Percentiles rank a stretch among this genome's conserved stretches.
Conservation (phyloP, 2,329 filamentous ascomycete species). For the Incumbomyces delicatus region DNA sequence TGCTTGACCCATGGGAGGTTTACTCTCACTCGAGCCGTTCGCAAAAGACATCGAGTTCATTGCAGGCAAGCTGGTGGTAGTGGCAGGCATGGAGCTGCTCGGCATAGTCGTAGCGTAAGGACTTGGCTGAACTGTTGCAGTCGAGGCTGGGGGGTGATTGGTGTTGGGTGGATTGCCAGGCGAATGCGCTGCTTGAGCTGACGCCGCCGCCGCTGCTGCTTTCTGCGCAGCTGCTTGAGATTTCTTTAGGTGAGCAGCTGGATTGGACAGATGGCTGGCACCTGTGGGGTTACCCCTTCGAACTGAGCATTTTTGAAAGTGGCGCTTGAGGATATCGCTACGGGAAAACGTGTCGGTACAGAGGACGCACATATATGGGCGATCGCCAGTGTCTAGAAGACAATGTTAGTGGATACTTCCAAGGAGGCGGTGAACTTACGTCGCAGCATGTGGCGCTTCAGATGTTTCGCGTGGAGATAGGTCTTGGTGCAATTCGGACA, state of each 20-base stretch:
- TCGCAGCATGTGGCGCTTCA: conserved; percentile 90
- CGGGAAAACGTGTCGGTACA: conserved; percentile 97
- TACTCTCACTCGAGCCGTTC: conserved; percentile 17
- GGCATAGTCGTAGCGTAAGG: conserved; percentile 20
- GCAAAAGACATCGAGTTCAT: conserved; percentile 17
- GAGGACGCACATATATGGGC: conserved; percentile 94
- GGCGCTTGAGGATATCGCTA: conserved; percentile 95
- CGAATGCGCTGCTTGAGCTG: conserved; percentile 9
- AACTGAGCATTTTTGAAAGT: conserved; percentile 98
- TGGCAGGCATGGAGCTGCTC: conserved; percentile 17
- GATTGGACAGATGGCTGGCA: conserved; percentile 87
- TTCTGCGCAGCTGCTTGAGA: conserved; percentile 33
- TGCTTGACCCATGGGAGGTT: conserved; percentile 14
- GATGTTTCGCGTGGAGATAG: conserved; percentile 91
- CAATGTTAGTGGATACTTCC: conserved; percentile 26
- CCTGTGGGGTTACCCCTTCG: conserved; percentile 91
- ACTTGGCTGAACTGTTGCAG: conserved; percentile 15
- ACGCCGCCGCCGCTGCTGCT: conserved; percentile 12
- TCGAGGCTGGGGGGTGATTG: conserved; percentile 14
- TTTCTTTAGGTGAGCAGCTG: conserved; percentile 80
- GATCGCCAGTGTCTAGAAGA: conserved; percentile 77
- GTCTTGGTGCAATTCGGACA: conserved; percentile 98
- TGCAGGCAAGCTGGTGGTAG: conserved; percentile 14
- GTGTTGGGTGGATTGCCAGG: conserved; percentile 10
- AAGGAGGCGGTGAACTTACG: conserved; percentile 55